Evolutionary conservation across 148 eudicot genomes (phyloP), one percentile per base, ranked within the genome.

Genomic region (Heliamphora exappendiculata): DNA sequence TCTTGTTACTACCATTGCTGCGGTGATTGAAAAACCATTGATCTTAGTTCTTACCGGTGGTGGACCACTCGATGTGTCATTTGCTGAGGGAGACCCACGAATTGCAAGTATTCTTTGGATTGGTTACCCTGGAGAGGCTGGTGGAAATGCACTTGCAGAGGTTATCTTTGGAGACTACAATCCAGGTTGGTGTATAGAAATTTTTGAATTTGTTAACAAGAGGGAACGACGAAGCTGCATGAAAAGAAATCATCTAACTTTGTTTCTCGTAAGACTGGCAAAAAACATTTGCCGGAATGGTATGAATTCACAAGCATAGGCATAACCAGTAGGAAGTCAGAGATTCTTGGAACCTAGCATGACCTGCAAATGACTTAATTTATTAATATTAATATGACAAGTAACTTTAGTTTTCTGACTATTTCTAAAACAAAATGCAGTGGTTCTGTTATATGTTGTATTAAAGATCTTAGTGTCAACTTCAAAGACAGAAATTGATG

Each of bases 71-170:
- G 99, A 96, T 74, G 82, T 96, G 3, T 91, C 94, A 37, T 91
- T 93, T 69, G 97, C 98, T 57, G 77, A 85, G 67, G 82, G 55
- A 28, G 88, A 96, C 72, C 85, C 89, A 19, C 62, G 82, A 17
- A 87, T 96, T 41, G 91, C 89, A 7, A 84, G 97, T 81, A 93
- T 93, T 81, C 83, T 96, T 36, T 96, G 99, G 99, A 84, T 91
- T 69, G 99, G 98, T 36, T 96, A 96, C 80, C 99, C 99, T 29
- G 99, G 98, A 72, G 99, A 96, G 83, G 84, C 90, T 73, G 99
- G 97, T 79, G 93, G 94, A 66, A 72, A 70, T 70, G 97, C 99
- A 13, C 93, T 96, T 55, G 90, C 94, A 19, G 91, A 93, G 72
- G 82, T 89, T 50, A 70, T 96, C 55, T 91, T 93, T 75, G 99